Evolutionary conservation across 208 protist genomes (phyloP).

Genomic region (Phytomonas sp.): DNA sequence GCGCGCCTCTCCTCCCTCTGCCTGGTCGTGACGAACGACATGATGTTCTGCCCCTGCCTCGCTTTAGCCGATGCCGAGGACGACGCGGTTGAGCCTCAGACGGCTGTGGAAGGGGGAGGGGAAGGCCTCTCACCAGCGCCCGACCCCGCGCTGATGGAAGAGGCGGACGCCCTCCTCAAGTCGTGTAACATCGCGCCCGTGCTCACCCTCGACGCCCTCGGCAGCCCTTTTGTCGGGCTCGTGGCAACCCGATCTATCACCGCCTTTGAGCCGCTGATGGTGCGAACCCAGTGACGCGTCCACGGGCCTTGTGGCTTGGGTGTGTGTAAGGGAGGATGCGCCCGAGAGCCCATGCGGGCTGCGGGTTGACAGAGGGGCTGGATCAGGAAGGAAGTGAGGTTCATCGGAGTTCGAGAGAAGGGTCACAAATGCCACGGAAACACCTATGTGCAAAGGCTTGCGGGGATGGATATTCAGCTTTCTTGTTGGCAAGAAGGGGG

Average conservation of each 20-base stretch:
- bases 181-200: slow-evolving; percentile 63
- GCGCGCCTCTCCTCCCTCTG: slow-evolving; percentile 30
- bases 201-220: slow-evolving; percentile 58
- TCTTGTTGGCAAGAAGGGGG: not conserved
- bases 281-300: slow-evolving; percentile 34
- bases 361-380: too few species aligned
- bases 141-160: not conserved
- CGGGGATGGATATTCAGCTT: not conserved
- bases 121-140: not conserved
- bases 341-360: too few species aligned
- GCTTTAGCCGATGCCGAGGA: slow-evolving; percentile 14
- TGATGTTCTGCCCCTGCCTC: slow-evolving; percentile 82
- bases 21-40: slow-evolving; percentile 81
- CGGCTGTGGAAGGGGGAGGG: not conserved
- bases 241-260: slow-evolving; percentile 50
- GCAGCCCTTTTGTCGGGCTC: slow-evolving; percentile 61
- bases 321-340: too few species aligned
- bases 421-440: too few species aligned
- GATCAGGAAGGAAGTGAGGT: too few species aligned
- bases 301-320: too few species aligned
- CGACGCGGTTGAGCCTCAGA: not conserved
- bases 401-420: too few species aligned
- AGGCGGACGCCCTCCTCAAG: slow-evolving; percentile 21
- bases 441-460: not conserved
- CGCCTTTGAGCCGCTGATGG: slow-evolving; percentile 73